Base-by-base conservation (phyloP, 352 stramenopile species). In the Phytopythium oedochilum region DNA sequence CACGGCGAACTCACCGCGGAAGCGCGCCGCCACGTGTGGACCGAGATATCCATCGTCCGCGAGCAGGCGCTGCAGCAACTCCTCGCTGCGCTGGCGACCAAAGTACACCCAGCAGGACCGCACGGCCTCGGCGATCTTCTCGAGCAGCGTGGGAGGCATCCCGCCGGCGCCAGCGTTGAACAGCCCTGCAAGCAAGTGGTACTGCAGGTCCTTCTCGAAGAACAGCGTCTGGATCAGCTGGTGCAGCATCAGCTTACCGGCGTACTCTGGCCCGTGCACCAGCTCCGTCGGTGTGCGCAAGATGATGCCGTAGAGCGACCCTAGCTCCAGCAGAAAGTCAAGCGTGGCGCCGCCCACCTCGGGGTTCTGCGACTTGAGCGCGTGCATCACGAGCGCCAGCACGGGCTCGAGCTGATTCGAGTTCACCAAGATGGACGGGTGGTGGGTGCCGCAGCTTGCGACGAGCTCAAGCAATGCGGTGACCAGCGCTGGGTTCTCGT, bases 131-230 rank as follows among this genome's bases (percentile, higher is more conserved):
- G 71, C 73, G 25, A 88, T 76, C 40, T 83, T 81, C 20, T 89
- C 73, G 32, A 89, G 63, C 32, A 88, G 69, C 15, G 66, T 80
- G 3, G 76, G 71, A 10, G 82, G 65, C 77, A 89, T 85, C 23
- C 59, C 66, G 3, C 75, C 74, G 14, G 72, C 76, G 0, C 75
- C 79, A 22, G 79, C 78, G 57, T 83, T 83, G 57, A 92, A 89
- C 18, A 90, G 56, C 29, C 70, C 79, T 25, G 86, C 68, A 17
- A 92, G 64, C 15, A 88, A 32, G 32, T 84, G 75, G 53, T 87
- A 91, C 59, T 88, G 78, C 14, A 89, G 58, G 59, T 90, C 82
- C 53, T 88, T 86, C 38, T 89, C 79, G 52, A 90, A 89, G 60
- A 90, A 86, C n/a, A 92, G 57, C 22, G 70, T 76, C 31, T 77